Conservation (phyloP, 208 protist genomes). For the Naegleria fowleri region DNA sequence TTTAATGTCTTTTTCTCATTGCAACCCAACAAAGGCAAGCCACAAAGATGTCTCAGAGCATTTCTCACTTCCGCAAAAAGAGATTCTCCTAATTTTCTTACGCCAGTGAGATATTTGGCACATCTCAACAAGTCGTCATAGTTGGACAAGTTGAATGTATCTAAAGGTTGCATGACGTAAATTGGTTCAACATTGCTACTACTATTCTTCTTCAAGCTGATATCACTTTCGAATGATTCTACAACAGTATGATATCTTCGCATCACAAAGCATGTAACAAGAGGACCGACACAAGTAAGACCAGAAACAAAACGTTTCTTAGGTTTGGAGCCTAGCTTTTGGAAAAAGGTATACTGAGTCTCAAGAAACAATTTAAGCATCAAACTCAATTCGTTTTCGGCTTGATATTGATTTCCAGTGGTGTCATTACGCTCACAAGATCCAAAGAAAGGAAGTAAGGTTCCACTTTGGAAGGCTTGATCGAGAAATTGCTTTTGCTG, state of each 20-base stretch:
- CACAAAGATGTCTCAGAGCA: background rate
- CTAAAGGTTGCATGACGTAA: background rate
- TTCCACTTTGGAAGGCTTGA: background rate
- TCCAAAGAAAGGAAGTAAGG: conserved; percentile 6
- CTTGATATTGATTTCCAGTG: conserved; percentile 7
- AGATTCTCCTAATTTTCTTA: background rate
- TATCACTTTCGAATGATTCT: background rate
- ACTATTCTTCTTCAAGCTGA: background rate
- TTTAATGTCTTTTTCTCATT: background rate
- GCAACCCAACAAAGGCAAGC: background rate
- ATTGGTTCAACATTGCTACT: background rate
- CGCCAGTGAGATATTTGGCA: background rate
- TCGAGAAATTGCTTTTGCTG: background rate
- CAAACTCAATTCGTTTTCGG: background rate
- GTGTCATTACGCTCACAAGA: background rate
- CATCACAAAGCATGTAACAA: background rate
- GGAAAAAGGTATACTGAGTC: background rate
- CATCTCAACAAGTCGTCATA: conserved; percentile 13
- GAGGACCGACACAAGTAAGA: background rate
- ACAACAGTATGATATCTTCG: background rate
- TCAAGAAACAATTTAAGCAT: background rate
- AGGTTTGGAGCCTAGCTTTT: background rate
- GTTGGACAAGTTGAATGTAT: background rate
- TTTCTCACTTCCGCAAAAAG: background rate
- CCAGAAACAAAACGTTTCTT: background rate